phyloP scores from a whole-genome alignment of 495 filamentous ascomycete species.

The Rusavskia elegans region DNA sequence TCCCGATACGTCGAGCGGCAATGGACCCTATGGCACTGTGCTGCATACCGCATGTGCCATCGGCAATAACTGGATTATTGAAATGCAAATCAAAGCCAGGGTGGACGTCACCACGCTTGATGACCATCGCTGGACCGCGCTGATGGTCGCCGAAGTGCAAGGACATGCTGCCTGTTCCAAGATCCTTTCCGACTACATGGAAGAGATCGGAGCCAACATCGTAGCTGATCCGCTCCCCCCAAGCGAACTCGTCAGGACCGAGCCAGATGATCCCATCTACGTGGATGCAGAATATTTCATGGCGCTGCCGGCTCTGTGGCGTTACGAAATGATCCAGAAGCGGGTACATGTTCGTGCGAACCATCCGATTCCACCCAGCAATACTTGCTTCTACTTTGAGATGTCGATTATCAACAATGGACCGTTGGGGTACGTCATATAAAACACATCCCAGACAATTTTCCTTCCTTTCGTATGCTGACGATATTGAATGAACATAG shows the following conservation, averaged over 20 bases:
- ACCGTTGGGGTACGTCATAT: background rate
- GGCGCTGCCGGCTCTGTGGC: too few species aligned
- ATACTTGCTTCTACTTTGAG: background rate
- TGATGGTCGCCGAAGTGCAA: background rate
- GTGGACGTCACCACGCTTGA: background rate
- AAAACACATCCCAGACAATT: too few species aligned
- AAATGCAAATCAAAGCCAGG: background rate
- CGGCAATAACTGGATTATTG: background rate
- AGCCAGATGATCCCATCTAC: too few species aligned
- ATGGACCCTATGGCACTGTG: constrained; percentile 1
- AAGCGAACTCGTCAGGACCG: too few species aligned
- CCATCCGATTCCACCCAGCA: too few species aligned
- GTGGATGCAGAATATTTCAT: too few species aligned
- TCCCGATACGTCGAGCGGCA: background rate
- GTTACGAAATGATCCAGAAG: too few species aligned
- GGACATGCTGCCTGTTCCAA: background rate
- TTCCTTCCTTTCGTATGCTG: too few species aligned
- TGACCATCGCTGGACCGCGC: background rate
- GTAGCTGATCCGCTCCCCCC: too few species aligned
- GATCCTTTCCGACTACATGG: background rate
- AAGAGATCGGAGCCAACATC: too few species aligned
- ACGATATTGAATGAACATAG: too few species aligned
- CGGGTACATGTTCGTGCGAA: too few species aligned
- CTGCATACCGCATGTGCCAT: background rate
- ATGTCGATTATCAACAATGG: background rate